Conservation (phyloP, 2,329 filamentous ascomycete species). For the Colletotrichum sp. region DNA sequence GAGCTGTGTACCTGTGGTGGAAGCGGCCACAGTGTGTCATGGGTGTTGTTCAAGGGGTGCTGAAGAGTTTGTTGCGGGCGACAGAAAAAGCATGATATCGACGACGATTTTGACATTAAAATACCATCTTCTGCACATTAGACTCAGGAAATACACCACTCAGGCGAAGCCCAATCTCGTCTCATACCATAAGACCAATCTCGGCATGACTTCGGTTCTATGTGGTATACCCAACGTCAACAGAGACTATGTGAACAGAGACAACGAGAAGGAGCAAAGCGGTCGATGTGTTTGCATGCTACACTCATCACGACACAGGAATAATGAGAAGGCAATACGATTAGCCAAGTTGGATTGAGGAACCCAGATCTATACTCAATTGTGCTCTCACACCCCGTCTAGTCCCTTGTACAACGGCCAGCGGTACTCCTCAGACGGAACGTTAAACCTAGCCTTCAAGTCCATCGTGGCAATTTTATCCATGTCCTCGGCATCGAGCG, state of each 20-base stretch:
- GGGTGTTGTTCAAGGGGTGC: background rate
- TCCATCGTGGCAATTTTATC: background rate
- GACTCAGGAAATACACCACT: background rate
- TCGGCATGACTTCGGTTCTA: background rate
- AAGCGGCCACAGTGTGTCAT: slow-evolving; percentile 17
- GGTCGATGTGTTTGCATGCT: background rate
- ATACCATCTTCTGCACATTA: background rate
- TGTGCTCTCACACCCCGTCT: background rate
- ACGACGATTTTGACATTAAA: background rate
- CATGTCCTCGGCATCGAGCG: background rate
- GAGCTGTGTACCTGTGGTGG: slow-evolving; percentile 21
- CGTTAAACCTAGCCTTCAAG: background rate
- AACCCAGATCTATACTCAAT: background rate
- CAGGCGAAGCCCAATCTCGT: background rate
- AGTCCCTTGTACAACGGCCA: background rate
- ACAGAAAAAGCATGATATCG: background rate
- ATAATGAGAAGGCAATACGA: background rate
- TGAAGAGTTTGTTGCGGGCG: background rate
- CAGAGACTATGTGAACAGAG: too few relatives aligned
- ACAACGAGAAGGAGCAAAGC: too few relatives aligned
- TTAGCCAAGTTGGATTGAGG: background rate
- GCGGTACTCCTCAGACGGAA: background rate
- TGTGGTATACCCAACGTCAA: background rate
- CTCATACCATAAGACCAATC: background rate
- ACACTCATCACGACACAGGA: background rate